Conservation (phyloP, 805 yeast species). For the Starmera dryadoides region DNA sequence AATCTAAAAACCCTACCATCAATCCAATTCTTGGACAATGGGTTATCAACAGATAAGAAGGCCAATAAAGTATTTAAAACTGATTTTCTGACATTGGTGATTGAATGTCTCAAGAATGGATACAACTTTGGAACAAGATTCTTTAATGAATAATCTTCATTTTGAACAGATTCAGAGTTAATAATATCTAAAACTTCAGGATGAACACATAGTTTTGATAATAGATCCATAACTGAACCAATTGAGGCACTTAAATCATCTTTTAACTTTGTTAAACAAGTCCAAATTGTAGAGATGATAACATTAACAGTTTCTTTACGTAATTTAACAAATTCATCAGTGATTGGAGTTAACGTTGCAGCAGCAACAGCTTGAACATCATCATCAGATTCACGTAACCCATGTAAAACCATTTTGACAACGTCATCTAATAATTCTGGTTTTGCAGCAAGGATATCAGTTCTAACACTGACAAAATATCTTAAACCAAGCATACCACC, state of each 20-base stretch:
- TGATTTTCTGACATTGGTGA: conserved; percentile 82
- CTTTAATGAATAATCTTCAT: conserved; percentile 55
- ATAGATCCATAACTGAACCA: conserved; percentile 91
- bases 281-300: conserved; percentile 77
- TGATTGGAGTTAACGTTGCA: conserved; percentile 84
- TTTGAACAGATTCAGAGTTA: conserved; percentile 48
- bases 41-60: conserved; percentile 55
- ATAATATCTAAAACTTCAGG: conserved; percentile 68
- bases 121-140: conserved; percentile 81
- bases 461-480: conserved; percentile 84
- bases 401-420: conserved; percentile 79
- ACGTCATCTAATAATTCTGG: conserved; percentile 58
- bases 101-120: conserved; percentile 91
- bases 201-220: conserved; percentile 82
- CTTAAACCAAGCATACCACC: conserved; percentile 94
- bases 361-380: conserved; percentile 98
- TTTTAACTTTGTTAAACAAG: conserved; percentile 70
- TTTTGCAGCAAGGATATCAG: conserved; percentile 61
- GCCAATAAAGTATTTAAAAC: conserved; percentile 76
- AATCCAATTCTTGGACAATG: conserved; percentile 61
- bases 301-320: conserved; percentile 39
- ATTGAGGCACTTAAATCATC: conserved; percentile 94
- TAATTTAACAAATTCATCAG: conserved; percentile 73
- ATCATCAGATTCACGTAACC: conserved; percentile 74
- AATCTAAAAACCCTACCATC: conserved; percentile 67